Base-by-base conservation (phyloP, 805 yeast genomes). In the Metschnikowia gruessii region DNA sequence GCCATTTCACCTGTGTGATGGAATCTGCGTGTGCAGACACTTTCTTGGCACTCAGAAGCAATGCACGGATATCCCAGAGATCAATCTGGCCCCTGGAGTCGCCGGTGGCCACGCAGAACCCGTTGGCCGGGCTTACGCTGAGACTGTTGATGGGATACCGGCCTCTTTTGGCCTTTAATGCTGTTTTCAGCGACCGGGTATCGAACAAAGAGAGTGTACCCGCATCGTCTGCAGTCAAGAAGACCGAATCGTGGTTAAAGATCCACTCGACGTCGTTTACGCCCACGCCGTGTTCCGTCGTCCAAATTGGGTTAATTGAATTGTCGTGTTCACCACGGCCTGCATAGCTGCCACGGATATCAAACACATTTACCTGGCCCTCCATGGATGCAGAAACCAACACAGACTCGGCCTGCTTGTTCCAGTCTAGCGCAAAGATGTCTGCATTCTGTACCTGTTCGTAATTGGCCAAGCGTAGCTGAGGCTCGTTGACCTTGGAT, bases 371-470 rank as follows among this genome's bases (percentile, higher is more conserved):
- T 2, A 87, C 65, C 6, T 71, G 59, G 2, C 94, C 94, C 50
- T 77, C 82, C 56, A 81, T 74, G 18, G 87, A 76, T 2, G 83
- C 87, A 1, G 85, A 68, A 0, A 82, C 70, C 30, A 87, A 58
- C 4, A 64, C 60, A 0, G 91, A 95, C 56, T 84, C 84, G 15
- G 61, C 68, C 43, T 74, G 77, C 9, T 63, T 61, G 58, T 87
- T 89, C 96, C 97, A 91, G 47, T 80, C 78, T 4, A 88, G 56
- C 0, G 91, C 88, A 62, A 82, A 80, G 0, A 84, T 83, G 52
- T 86, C 96, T 13, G 66, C 61, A 10, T 26, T 31, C 3, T 59
- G 51, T 45, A 48, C 62, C 12, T 54, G 50, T 37, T 42, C 40
- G 22, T 54, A 32, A 11, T 66, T 67, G 5, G 57, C 54, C n/a